These are phyloP conservation scores for Tolypocladium inflatum DNA, from an alignment of 2,329 filamentous ascomycete species.

Conservation along the genomic window DNA sequence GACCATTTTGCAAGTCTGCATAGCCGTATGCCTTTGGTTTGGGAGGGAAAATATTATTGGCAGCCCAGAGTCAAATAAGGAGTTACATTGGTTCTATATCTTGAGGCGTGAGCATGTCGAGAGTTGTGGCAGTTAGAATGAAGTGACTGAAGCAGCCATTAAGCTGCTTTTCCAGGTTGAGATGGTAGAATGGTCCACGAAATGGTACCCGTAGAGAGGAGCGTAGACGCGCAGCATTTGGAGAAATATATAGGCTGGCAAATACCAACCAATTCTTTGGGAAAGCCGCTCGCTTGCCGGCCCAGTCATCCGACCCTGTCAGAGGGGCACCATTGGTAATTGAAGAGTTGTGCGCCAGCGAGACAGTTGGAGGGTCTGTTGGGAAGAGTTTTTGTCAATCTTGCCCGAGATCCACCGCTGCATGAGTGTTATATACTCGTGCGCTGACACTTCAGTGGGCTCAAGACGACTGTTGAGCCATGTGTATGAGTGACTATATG, in stretches of 20 bases:
- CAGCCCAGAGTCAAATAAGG: conserved; percentile 77
- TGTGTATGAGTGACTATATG: conserved; percentile 8
- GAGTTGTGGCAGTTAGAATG: conserved; percentile 63
- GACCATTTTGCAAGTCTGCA: conserved; percentile 34
- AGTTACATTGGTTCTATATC: conserved; percentile 90
- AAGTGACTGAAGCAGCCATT: conserved; percentile 81
- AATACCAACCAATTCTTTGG: conserved; percentile 70
- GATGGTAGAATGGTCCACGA: conserved; percentile 69
- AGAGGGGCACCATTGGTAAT: conserved; percentile 12
- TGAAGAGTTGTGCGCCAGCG: conserved; percentile 45
- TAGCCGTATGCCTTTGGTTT: conserved; percentile 53
- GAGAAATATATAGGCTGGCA: conserved; percentile 82
- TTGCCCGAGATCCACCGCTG: conserved; percentile 93
- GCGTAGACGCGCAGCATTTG: conserved; percentile 97
- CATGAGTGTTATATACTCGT: conserved; percentile 84
- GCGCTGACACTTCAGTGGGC: conserved; percentile 78
- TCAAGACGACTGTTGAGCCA: conserved; percentile 37
- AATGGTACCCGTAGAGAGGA: conserved; percentile 93
- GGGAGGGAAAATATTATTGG: conserved; percentile 70
- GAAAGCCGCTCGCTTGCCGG: conserved; percentile 82
- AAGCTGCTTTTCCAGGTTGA: conserved; percentile 64
- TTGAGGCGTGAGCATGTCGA: conserved; percentile 69
- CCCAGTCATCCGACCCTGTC: conserved; percentile 51
- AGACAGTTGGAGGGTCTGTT: conserved; percentile 60
- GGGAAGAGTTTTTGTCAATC: conserved; percentile 79